A percentile compares a stretch with the other conserved stretches of the same genome.
These are phyloP conservation scores for Wickerhamomyces sydowiorum DNA, from an alignment of 805 yeast species.

Conservation along the genomic window DNA sequence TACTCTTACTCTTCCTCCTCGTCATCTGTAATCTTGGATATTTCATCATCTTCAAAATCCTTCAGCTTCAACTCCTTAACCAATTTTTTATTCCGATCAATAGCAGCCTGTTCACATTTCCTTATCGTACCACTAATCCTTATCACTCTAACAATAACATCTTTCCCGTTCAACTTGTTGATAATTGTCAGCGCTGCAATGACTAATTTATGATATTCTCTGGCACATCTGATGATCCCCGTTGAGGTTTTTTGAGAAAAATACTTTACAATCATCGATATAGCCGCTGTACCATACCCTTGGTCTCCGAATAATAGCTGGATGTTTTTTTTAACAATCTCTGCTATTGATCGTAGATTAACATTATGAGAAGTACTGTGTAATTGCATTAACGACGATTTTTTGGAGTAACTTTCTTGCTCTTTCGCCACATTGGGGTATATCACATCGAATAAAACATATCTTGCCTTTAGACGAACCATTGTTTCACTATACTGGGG, in stretches of 20 bases:
- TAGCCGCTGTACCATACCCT: conserved; percentile 62
- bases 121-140: conserved; percentile 85
- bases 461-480: conserved; percentile 88
- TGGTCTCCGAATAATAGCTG: conserved; percentile 70
- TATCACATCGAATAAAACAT: conserved; percentile 72
- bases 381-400: conserved; percentile 36
- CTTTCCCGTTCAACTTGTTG: conserved; percentile 40
- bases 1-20: conserved; percentile 3
- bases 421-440: conserved; percentile 44
- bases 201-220: conserved; percentile 56
- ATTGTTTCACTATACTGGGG: no score
- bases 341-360: conserved; percentile 43
- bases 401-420: conserved; percentile 23
- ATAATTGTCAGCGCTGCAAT: conserved; percentile 63
- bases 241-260: conserved; percentile 77
- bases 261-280: conserved; percentile 63
- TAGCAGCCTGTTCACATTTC: conserved; percentile 70
- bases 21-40: conserved; percentile 13
- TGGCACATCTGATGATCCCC: conserved; percentile 74
- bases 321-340: conserved; percentile 49
- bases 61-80: conserved; percentile 13
- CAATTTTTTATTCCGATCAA: conserved; percentile 37
- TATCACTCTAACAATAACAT: conserved; percentile 48
- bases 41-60: conserved; percentile 10
- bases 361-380: conserved; percentile 46